phyloP scores from a whole-genome alignment of 2,329 filamentous ascomycete species.

The Sclerotinia subarctica region DNA sequence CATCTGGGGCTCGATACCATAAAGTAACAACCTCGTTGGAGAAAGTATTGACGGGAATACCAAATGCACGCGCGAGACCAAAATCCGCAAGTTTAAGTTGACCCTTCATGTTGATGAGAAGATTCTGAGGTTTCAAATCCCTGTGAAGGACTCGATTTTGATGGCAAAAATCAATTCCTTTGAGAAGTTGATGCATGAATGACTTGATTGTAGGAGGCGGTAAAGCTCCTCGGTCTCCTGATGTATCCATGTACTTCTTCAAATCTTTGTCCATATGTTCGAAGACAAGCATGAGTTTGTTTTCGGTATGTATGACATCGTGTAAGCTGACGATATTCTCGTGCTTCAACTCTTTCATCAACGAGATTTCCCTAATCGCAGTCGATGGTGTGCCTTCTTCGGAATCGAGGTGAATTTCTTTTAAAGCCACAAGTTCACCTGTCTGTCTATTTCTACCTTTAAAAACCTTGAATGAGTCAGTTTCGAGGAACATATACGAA shows the following conservation, averaged over 20 bases:
- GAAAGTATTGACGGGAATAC: conserved; percentile 97
- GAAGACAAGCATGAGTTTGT: conserved; percentile 99
- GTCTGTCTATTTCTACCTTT: conserved; percentile 97
- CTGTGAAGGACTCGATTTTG: conserved; percentile 94
- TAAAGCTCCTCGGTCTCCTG: conserved; percentile 83
- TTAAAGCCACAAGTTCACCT: conserved; percentile 91
- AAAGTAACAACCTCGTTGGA: conserved; percentile 96
- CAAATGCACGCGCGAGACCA: conserved; percentile 88
- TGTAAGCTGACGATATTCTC: conserved; percentile 96
- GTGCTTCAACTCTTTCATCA: conserved; percentile 99
- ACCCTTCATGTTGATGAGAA: conserved; percentile 90
- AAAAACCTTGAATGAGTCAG: conserved; percentile 68
- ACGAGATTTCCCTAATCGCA: conserved; percentile 94
- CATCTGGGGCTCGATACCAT: conserved; percentile 96
- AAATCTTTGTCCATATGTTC: conserved; percentile 98
- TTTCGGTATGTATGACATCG: conserved; percentile 99
- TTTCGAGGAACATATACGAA: conserved; percentile 12
- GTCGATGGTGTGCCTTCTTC: conserved; percentile 97
- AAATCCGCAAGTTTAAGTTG: conserved; percentile 93
- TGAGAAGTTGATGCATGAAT: conserved; percentile 97
- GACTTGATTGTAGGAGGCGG: conserved; percentile 92
- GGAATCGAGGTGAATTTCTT: conserved; percentile 97
- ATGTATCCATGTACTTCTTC: conserved; percentile 97
- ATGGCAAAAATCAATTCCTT: conserved; percentile 96
- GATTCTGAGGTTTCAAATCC: conserved; percentile 93